Percentiles rank a stretch among this genome's conserved stretches.
phyloP scores from a whole-genome alignment of 345 rosid species.

The Camelina neglecta region DNA sequence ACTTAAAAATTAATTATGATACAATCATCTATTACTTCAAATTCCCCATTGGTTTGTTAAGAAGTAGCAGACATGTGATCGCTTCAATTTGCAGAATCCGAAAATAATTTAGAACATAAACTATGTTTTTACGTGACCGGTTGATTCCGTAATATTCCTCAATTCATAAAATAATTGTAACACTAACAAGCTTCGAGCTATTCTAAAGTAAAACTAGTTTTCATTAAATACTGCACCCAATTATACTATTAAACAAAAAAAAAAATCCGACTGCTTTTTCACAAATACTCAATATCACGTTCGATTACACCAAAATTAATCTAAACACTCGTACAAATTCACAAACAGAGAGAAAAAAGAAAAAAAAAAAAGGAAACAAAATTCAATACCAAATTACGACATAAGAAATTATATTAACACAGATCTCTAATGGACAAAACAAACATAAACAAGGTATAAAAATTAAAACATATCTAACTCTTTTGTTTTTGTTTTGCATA shows the following conservation, averaged over 20 bases:
- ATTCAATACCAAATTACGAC: conserved; percentile 33
- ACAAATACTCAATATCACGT: conserved; percentile 28
- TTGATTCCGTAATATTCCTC: neutral
- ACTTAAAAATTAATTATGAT: too few species aligned
- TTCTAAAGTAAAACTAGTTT: neutral
- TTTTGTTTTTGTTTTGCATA: neutral
- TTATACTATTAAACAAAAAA: neutral
- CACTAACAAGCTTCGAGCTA: neutral
- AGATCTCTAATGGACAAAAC: conserved; percentile 27
- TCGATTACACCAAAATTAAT: conserved; percentile 25
- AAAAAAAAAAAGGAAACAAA: neutral
- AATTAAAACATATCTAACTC: conserved; percentile 16
- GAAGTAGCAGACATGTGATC: too few species aligned
- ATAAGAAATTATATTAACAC: conserved; percentile 41
- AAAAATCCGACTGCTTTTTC: neutral
- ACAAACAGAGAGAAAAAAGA: neutral
- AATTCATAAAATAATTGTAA: neutral
- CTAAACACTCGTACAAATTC: conserved; percentile 25
- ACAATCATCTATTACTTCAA: too few species aligned
- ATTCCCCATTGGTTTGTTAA: too few species aligned
- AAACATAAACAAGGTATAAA: conserved; percentile 22
- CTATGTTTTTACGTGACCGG: neutral
- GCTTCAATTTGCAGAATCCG: too few species aligned
- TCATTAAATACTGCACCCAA: neutral
- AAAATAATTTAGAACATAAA: too few species aligned